These are phyloP conservation scores for Hemisphaericaspora nanyangensis DNA, from an alignment of 805 yeast genomes.

Conservation along the genomic window DNA sequence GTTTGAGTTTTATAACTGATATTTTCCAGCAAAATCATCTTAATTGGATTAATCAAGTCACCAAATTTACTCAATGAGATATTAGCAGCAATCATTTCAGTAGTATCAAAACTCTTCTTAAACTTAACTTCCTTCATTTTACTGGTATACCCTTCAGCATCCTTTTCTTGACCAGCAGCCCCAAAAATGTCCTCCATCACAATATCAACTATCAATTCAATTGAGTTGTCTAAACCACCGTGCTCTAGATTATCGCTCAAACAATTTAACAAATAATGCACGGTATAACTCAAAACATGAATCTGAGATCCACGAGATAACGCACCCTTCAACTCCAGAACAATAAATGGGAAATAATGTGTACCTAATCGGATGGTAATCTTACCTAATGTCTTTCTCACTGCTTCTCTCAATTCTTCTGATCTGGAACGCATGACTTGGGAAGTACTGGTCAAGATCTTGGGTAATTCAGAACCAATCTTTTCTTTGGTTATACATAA, in stretches of 20 bases:
- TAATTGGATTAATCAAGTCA: slow-evolving; percentile 64
- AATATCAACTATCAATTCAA: slow-evolving; percentile 57
- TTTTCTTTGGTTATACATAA: slow-evolving; percentile 57
- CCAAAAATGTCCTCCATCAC: slow-evolving; percentile 95
- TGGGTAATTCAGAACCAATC: slow-evolving; percentile 65
- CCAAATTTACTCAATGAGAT: slow-evolving; percentile 57
- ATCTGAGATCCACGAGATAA: slow-evolving; percentile 87
- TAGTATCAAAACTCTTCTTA: slow-evolving; percentile 84
- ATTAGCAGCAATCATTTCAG: slow-evolving; percentile 67
- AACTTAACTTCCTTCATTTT: slow-evolving; percentile 88
- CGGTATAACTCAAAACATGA: slow-evolving; percentile 86
- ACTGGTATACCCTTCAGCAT: slow-evolving; percentile 84
- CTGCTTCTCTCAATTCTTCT: slow-evolving; percentile 84
- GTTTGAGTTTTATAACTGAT: slow-evolving; percentile 65
- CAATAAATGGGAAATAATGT: slow-evolving; percentile 64
- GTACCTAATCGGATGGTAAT: slow-evolving; percentile 69
- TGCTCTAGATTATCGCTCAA: slow-evolving; percentile 45
- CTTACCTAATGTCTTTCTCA: slow-evolving; percentile 68
- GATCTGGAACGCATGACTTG: slow-evolving; percentile 82
- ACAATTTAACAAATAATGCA: slow-evolving; percentile 66
- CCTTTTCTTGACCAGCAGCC: slow-evolving; percentile 88
- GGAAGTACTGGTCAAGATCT: slow-evolving; percentile 79
- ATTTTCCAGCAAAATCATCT: slow-evolving; percentile 55
- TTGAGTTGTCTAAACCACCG: slow-evolving; percentile 74
- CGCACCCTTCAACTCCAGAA: slow-evolving; percentile 75